A percentile compares a stretch with the other conserved stretches of the same genome.
Conservation (phyloP, 768 basidiomycete genomes). For the Amylocystis lapponica region DNA sequence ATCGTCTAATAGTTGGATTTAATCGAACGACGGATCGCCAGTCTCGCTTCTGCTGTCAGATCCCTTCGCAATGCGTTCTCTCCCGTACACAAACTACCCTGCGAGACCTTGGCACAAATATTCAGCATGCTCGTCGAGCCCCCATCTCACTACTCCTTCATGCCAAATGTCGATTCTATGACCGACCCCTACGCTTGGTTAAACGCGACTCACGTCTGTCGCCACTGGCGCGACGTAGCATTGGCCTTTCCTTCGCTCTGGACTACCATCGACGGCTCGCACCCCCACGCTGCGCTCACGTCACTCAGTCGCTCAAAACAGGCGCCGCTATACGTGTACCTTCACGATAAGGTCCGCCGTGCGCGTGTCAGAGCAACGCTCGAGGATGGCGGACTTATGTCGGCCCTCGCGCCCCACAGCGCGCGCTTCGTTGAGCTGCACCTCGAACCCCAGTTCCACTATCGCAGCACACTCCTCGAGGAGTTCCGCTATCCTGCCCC, state of each 20-base stretch:
- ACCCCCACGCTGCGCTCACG: not conserved
- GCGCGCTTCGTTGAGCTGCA: slow-evolving; percentile 5
- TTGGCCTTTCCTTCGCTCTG: slow-evolving; percentile 6
- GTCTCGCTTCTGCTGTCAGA: no score
- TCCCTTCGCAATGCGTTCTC: not conserved
- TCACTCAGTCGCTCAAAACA: not conserved
- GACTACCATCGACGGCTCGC: slow-evolving; percentile 1
- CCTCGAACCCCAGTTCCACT: not conserved
- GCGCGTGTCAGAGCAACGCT: not conserved
- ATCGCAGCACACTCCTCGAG: slow-evolving; percentile 4
- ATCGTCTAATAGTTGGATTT: no score
- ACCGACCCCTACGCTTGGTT: not conserved
- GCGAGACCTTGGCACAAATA: slow-evolving; percentile 5
- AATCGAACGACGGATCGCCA: no score
- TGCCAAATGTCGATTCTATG: not conserved
- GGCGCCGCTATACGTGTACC: not conserved
- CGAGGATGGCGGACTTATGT: not conserved
- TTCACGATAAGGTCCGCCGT: not conserved
- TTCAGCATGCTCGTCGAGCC: not conserved
- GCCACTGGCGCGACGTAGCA: slow-evolving; percentile 7
- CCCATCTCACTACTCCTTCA: not conserved
- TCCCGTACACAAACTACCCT: slow-evolving; percentile 1
- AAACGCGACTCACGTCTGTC: slow-evolving; percentile 5
- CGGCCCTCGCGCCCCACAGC: slow-evolving; percentile 3
- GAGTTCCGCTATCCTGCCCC: slow-evolving; percentile 1